A percentile compares a stretch with the other conserved stretches of the same genome.
Evolutionary conservation across 306 rosid species (phyloP).

Genomic region (Vicia sativa): DNA sequence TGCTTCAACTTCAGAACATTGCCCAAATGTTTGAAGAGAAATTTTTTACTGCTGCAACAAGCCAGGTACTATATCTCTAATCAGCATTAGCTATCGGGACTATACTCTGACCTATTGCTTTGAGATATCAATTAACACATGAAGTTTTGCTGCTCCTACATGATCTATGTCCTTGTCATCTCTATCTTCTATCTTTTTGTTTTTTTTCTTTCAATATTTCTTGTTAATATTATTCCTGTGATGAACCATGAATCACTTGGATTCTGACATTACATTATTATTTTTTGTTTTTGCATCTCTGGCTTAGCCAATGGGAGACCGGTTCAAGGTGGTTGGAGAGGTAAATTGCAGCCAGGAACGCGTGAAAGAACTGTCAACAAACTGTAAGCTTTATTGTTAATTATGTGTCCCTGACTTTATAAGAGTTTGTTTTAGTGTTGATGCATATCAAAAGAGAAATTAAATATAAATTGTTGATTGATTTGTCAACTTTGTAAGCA

Average conservation of each 20-base stretch:
- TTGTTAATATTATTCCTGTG: not conserved
- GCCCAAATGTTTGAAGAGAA: too few species aligned
- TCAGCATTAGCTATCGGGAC: too few species aligned
- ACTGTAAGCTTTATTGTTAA: constrained; percentile 39
- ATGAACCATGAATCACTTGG: too few species aligned
- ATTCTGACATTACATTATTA: too few species aligned
- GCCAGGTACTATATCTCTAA: too few species aligned
- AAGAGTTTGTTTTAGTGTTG: not conserved
- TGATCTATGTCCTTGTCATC: constrained; percentile 4
- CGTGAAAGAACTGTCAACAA: constrained; percentile 54
- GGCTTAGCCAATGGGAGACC: not conserved
- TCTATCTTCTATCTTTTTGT: not conserved
- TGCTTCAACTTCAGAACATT: too few species aligned
- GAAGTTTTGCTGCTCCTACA: constrained; percentile 25
- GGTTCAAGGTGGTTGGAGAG: constrained; percentile 52
- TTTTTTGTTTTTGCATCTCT: too few species aligned
- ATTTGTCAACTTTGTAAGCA: not conserved
- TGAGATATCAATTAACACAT: constrained; percentile 13
- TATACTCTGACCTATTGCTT: not conserved
- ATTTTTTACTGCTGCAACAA: too few species aligned
- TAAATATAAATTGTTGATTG: too few species aligned
- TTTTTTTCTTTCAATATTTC: not conserved
- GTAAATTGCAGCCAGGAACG: constrained; percentile 40
- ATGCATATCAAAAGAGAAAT: constrained; percentile 6
- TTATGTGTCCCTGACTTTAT: constrained; percentile 16